Evolutionary conservation across 2,329 filamentous ascomycete genomes (phyloP).

Genomic region (Cercospora sojina): DNA sequence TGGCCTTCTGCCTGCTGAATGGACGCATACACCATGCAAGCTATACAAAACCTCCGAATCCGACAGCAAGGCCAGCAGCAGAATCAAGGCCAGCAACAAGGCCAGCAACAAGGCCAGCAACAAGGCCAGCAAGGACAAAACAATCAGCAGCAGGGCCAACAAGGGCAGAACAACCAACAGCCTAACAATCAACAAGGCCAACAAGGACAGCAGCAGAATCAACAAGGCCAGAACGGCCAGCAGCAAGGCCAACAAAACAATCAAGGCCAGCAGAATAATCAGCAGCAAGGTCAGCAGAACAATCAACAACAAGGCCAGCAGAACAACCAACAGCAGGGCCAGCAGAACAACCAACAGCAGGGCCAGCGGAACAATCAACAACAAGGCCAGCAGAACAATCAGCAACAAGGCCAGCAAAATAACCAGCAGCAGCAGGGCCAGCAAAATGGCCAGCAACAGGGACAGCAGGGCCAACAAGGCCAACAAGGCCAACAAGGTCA

Average conservation of each 20-base stretch:
- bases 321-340: neutral
- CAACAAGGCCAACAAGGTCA: neutral
- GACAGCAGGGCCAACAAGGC: neutral
- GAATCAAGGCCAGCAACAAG: neutral
- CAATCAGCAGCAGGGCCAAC: neutral
- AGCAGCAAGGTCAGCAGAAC: neutral
- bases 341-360: neutral
- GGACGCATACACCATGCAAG: neutral
- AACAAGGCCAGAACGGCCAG: neutral
- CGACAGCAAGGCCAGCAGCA: constrained; percentile 7
- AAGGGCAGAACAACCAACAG: neutral
- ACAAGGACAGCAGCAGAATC: neutral
- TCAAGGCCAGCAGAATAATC: neutral
- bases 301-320: neutral
- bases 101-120: neutral
- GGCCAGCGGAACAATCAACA: neutral
- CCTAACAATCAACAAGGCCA: neutral
- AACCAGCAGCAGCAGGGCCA: neutral
- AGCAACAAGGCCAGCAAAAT: neutral
- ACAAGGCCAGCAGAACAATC: neutral
- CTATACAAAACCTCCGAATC: neutral
- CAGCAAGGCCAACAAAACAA: constrained; percentile 1
- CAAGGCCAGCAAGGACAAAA: neutral
- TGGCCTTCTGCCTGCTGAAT: neutral
- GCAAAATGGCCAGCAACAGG: neutral